phyloP scores from a whole-genome alignment of 768 basidiomycete genomes.

The Gymnopilus dilepis region DNA sequence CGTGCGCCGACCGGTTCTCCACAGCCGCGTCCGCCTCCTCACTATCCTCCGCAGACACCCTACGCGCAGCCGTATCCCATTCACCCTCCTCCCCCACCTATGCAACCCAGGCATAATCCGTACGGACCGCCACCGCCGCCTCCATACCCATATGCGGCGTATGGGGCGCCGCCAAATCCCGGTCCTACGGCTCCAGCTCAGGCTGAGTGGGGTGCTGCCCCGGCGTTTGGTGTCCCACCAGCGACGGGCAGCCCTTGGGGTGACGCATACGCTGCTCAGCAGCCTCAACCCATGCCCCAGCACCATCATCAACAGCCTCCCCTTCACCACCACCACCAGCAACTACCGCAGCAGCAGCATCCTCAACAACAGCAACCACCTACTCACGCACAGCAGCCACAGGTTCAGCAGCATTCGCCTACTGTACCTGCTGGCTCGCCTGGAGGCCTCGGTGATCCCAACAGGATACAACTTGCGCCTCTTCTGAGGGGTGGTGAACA shows the following conservation, averaged over 20 bases:
- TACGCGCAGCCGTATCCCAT: conserved; percentile 23
- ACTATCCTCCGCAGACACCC: conserved; percentile 8
- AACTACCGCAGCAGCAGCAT: conserved; percentile 21
- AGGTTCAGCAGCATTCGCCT: conserved; percentile 15
- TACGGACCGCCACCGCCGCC: conserved; percentile 30
- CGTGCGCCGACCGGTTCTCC: conserved; percentile 23
- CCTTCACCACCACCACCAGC: conserved; percentile 14
- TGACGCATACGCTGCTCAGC: conserved; percentile 24
- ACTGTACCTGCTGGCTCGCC: conserved; percentile 19
- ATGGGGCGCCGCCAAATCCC: conserved; percentile 20
- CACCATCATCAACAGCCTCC: conserved; percentile 19
- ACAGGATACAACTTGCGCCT: conserved; percentile 62
- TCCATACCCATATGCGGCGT: conserved; percentile 29
- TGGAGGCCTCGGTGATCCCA: conserved; percentile 23
- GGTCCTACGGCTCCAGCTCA: conserved; percentile 12
- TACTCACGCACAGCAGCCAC: conserved; percentile 19
- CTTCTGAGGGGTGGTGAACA: conserved; percentile 33
- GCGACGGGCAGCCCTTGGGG: conserved; percentile 18
- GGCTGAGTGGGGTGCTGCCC: conserved; percentile 30
- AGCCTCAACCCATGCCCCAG: conserved; percentile 25
- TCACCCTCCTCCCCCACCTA: conserved; percentile 29
- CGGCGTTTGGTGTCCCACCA: conserved; percentile 20
- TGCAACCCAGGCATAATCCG: conserved; percentile 24
- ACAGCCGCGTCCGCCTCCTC: conserved; percentile 19
- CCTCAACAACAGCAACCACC: conserved; percentile 23